These are phyloP conservation scores for Phytophthora niederhauseri DNA, from an alignment of 352 stramenopile genomes.

Conservation along the genomic window DNA sequence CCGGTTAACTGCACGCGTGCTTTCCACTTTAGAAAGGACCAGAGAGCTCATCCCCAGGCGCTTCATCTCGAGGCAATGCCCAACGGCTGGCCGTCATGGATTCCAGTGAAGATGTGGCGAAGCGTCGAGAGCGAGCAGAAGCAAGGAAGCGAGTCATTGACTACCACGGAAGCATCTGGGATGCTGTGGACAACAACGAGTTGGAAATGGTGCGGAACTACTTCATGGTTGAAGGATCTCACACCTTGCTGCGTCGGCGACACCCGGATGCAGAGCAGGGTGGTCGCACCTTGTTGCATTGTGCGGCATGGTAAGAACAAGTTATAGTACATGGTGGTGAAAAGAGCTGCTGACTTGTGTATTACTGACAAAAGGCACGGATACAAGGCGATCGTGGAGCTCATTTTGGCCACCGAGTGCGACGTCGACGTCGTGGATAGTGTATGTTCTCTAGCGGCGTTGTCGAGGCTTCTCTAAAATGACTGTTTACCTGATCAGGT, in stretches of 20 bases:
- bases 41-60: background rate
- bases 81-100: slow-evolving; percentile 20
- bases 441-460: slow-evolving; percentile 21
- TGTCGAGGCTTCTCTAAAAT: background rate
- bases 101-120: slow-evolving; percentile 30
- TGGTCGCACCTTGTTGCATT: slow-evolving; percentile 69
- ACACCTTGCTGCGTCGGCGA: slow-evolving; percentile 47
- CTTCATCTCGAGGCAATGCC: background rate
- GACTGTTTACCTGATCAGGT: slow-evolving; percentile 28
- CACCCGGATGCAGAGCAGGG: slow-evolving; percentile 52
- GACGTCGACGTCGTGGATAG: slow-evolving; percentile 62
- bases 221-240: slow-evolving; percentile 63
- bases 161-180: slow-evolving; percentile 61
- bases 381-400: slow-evolving; percentile 35
- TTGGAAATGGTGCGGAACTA: slow-evolving; percentile 62
- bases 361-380: slow-evolving; percentile 36
- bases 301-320: slow-evolving; percentile 54
- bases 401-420: slow-evolving; percentile 54
- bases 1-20: background rate
- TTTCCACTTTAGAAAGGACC: slow-evolving; percentile 2
- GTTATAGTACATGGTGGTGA: background rate
- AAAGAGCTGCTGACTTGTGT: background rate
- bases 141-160: slow-evolving; percentile 61
- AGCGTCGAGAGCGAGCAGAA: slow-evolving; percentile 56
- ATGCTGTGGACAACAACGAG: slow-evolving; percentile 49